Conservation (phyloP, 1,139 yeast genomes). For the Scheffersomyces segobiensis region DNA sequence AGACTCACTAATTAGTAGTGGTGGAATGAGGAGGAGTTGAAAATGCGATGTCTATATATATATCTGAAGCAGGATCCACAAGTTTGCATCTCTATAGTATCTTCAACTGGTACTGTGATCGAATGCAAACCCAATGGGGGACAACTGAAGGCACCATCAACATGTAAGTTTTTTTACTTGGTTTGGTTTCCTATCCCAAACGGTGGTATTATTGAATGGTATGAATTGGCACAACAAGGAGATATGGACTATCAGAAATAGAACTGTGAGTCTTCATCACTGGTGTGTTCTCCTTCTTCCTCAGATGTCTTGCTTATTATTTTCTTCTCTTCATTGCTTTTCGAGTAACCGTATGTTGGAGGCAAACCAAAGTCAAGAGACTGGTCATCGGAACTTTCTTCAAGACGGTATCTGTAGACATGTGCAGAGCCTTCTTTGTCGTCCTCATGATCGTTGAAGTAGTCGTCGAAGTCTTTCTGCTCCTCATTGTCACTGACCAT, state of each 20-base stretch:
- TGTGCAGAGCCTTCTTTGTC: background rate
- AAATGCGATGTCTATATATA: background rate
- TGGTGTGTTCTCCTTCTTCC: background rate
- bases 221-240: background rate
- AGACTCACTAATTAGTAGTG: background rate
- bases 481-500: conserved; percentile 28
- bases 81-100: background rate
- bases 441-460: background rate
- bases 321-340: background rate
- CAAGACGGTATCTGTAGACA: background rate
- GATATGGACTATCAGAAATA: background rate
- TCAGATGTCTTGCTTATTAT: background rate
- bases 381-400: background rate
- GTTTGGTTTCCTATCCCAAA: background rate
- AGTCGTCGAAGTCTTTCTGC: conserved; percentile 8
- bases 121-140: background rate
- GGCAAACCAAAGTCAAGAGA: background rate
- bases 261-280: background rate
- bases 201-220: background rate
- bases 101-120: background rate
- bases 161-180: no score
- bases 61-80: background rate
- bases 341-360: background rate
- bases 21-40: background rate
- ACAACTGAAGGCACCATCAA: background rate